Conservation (phyloP, 2,329 filamentous ascomycete species). For the Scytalidium sp. region DNA sequence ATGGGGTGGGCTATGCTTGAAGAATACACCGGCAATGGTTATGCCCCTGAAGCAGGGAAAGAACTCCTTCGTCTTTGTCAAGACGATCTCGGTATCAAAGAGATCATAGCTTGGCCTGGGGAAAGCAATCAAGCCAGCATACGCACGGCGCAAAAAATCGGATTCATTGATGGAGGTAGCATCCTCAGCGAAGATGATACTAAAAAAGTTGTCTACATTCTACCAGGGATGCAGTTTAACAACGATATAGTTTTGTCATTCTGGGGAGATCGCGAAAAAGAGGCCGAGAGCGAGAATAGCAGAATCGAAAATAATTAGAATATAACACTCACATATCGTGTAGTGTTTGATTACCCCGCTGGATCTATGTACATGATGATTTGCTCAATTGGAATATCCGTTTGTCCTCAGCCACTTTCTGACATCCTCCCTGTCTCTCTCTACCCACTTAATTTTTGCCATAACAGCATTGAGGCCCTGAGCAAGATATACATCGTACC, state of each 20-base stretch:
- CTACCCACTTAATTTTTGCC: constrained; percentile 9
- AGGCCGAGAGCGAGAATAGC: too few species aligned
- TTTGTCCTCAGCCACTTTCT: constrained; percentile 11
- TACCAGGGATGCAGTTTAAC: too few species aligned
- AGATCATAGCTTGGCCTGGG: constrained; percentile 21
- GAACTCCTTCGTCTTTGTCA: constrained; percentile 18
- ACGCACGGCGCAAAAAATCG: constrained; percentile 21
- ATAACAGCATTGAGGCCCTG: constrained; percentile 8
- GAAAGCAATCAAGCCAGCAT: constrained; percentile 16
- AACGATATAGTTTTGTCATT: too few species aligned
- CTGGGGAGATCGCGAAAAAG: too few species aligned
- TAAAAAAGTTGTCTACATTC: too few species aligned
- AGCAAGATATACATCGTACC: constrained; percentile 3
- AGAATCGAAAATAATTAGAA: too few species aligned
- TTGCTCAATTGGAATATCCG: constrained; percentile 1
- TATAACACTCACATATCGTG: too few species aligned
- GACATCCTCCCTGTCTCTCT: constrained; percentile 13
- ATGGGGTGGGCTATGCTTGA: constrained; percentile 22
- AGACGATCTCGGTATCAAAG: constrained; percentile 11
- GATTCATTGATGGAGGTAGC: constrained; percentile 21
- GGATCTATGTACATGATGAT: too few species aligned
- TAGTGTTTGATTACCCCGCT: too few species aligned
- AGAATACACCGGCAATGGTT: constrained; percentile 23
- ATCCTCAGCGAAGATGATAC: too few species aligned
- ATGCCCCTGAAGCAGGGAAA: constrained; percentile 22